Conservation (phyloP, 768 basidiomycete genomes). For the Termitomyces sp. region DNA sequence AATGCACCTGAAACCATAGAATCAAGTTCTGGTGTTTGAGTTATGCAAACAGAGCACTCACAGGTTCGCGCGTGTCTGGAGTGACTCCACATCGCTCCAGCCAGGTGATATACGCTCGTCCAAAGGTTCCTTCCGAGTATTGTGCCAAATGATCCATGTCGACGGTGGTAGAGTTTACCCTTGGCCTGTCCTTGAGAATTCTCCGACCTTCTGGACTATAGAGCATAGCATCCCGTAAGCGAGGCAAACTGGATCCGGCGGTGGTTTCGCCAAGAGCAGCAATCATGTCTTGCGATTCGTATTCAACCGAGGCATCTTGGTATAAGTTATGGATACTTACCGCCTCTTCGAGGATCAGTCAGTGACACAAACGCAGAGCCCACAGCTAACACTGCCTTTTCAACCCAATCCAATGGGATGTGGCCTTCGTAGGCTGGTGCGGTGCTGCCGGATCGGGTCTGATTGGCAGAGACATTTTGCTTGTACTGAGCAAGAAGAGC, state of each 20-base stretch:
- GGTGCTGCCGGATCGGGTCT: conserved; percentile 18
- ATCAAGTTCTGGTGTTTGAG: not conserved
- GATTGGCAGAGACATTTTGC: not conserved
- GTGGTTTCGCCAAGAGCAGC: conserved; percentile 94
- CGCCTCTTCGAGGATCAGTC: conserved; percentile 75
- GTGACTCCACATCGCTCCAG: conserved; percentile 82
- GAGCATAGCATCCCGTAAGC: conserved; percentile 73
- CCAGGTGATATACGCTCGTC: conserved; percentile 85
- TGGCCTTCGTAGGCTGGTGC: conserved; percentile 69
- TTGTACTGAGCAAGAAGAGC: not conserved
- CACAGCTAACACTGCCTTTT: conserved; percentile 78
- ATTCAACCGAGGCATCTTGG: not conserved
- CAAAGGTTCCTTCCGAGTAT: conserved; percentile 78
- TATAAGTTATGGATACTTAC: conserved; percentile 37
- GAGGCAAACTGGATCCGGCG: conserved; percentile 70
- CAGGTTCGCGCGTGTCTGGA: conserved; percentile 90
- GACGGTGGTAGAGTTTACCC: conserved; percentile 71
- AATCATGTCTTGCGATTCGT: conserved; percentile 69
- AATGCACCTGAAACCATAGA: conserved; percentile 64
- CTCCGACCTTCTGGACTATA: conserved; percentile 74
- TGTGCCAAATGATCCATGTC: conserved; percentile 61
- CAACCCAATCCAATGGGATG: conserved; percentile 75
- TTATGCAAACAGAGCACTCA: conserved; percentile 24
- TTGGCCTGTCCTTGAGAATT: conserved; percentile 80
- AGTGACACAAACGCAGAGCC: conserved; percentile 85